Evolutionary conservation across 192 early-diverging fungal species (phyloP), one percentile per base, ranked within the genome.

Genomic region (Podila epicladia): DNA sequence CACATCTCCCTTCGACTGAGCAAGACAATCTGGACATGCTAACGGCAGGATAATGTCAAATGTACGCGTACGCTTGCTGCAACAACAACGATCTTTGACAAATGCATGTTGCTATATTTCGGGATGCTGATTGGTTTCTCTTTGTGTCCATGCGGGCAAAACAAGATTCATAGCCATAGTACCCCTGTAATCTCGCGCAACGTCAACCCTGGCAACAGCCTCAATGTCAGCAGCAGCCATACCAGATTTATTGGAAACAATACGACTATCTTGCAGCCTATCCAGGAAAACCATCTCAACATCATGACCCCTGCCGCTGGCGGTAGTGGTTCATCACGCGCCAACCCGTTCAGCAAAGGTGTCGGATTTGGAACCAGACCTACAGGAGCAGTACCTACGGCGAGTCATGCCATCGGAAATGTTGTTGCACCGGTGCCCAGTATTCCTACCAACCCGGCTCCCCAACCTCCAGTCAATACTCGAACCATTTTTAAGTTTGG

Each of bases 291-390:
- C 20, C 51, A 3, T n/a, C 66, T 35, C n/a, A 58, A 19, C 12
- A 33, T 38, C 51, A 33, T 71, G 19, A 48, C 29, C 22, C 20
- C 35, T 61, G 2, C 20, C 9, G 53, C 53, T 24, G 53, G 20
- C n/a, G 24, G 53, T 9, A 8, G 24, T 24, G n/a, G 53, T 55
- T 5, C 20, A 2, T 55, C 53, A 24, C n/a, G 53, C 53, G 22
- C 53, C 53, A 55, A 55, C 24, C 53, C 53, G 6, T 55, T 55
- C 53, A 55, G 53, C 53, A 55, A 55, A 55, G 53, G 20, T 24
- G 53, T 55, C 22, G 53, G 53, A 22, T 55, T 55, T 17, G 53
- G 53, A 24, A 55, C 22, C 11, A 55, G 22, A 26, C 17, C 50
- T n/a, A 8, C 53, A 55, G 24, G 53, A 55, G 3, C 53, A 55